Conservation (phyloP, 192 early-diverging fungal genomes). For the Pilaira anomala region DNA sequence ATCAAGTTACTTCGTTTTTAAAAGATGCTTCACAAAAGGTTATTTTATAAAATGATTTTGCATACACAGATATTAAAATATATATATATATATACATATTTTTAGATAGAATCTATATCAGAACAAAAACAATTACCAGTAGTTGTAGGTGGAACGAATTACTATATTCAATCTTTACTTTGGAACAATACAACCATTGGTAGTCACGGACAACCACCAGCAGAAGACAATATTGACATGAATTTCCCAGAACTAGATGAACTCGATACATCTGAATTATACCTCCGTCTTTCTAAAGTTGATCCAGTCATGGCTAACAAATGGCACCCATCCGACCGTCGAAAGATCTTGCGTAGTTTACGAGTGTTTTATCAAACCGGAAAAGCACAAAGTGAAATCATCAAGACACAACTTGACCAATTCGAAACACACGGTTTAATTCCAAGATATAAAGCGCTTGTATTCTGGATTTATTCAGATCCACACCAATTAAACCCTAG, state of each 20-base stretch:
- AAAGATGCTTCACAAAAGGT: slow-evolving; percentile 70
- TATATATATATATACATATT: not conserved
- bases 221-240: slow-evolving; percentile 17
- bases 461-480: slow-evolving; percentile 90
- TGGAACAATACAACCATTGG: slow-evolving; percentile 70
- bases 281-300: slow-evolving; percentile 61
- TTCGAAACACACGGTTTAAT: slow-evolving; percentile 38
- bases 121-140: slow-evolving; percentile 70
- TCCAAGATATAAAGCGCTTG: slow-evolving; percentile 49
- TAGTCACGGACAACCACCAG: too few relatives aligned
- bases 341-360: slow-evolving; percentile 84
- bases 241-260: slow-evolving; percentile 18
- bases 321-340: slow-evolving; percentile 86
- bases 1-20: slow-evolving; percentile 84
- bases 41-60: slow-evolving; percentile 9
- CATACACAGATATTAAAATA: not conserved
- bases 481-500: slow-evolving; percentile 63
- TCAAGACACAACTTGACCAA: slow-evolving; percentile 63
- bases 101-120: slow-evolving; percentile 77
- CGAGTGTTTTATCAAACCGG: slow-evolving; percentile 81
- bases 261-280: slow-evolving; percentile 55
- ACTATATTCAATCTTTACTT: slow-evolving; percentile 91
- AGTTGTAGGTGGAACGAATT: slow-evolving; percentile 94
- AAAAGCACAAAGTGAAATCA: slow-evolving; percentile 66
- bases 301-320: slow-evolving; percentile 86